Base-by-base conservation (phyloP, 306 rosid species). In the Cicer bijugum region DNA sequence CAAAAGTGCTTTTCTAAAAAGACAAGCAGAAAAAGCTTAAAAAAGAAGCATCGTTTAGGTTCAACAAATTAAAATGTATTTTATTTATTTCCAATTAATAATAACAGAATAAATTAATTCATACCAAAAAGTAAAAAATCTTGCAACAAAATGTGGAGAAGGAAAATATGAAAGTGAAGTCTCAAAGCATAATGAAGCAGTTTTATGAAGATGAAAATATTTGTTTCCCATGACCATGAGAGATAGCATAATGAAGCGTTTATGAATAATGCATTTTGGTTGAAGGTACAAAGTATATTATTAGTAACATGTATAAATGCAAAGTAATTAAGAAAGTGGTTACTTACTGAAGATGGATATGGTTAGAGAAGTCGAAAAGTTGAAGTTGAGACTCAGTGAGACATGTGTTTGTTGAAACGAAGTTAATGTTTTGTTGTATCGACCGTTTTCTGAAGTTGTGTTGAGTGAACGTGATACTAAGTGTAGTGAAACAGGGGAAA, bases 21-120 rank as follows among this genome's bases (percentile, higher is more conserved):
- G 33, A 61, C 47, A 69, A 53, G 68, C 76, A 65, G 65, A 79
- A 82, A 82, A 75, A 76, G 75, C 44, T 71, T 51, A 47, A 72
- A 85, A 85, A 89, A 83, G 77, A 76, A 75, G 80, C 82, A 77
- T 83, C 77, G 66, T 82, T 66, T 78, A 61, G 67, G 69, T 44
- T 33, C 43, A 65, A 59, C 43, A 59, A 23, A 12, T n/a, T 6
- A n/a, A 56, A 75, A 45, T 9, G 5, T 11, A 8, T 45, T 45
- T 11, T 10, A 20, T 45, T 10, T 45, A 2, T 45, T 23, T 23
- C 33, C 4, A 23, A 23, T 23, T 23, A 23, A 23, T 2, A 23
- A 23, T 23, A 23, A 3, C 33, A 23, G 33, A 23, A 23, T 23
- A 23, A 23, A 23, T 23, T 23, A 23, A 23, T 23, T 23, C 33